phyloP scores from a whole-genome alignment of 306 rosid genomes.

The Sicyos edulis region DNA sequence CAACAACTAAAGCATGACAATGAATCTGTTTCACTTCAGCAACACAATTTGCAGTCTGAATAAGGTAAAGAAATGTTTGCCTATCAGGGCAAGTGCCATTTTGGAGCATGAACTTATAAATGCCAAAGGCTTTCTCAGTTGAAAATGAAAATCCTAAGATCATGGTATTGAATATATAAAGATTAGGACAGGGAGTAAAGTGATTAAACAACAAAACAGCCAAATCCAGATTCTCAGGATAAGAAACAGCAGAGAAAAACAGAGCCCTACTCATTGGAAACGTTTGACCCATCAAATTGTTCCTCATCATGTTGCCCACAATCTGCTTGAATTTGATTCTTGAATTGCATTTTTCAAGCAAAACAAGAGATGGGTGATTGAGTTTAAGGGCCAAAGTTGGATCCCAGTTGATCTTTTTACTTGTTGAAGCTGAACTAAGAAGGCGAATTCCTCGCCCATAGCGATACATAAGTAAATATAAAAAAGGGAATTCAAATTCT shows the following conservation, averaged over 20 bases:
- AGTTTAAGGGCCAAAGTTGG: slow-evolving; percentile 41
- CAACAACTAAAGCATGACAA: slow-evolving; percentile 41
- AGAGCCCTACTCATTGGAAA: slow-evolving; percentile 66
- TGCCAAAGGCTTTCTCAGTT: slow-evolving; percentile 28
- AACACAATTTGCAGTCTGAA: slow-evolving; percentile 28
- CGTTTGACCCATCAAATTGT: slow-evolving; percentile 40
- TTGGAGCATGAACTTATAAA: slow-evolving; percentile 37
- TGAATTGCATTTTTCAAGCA: slow-evolving; percentile 46
- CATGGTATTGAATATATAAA: slow-evolving; percentile 50
- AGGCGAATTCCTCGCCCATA: slow-evolving; percentile 31
- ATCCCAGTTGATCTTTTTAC: slow-evolving; percentile 36
- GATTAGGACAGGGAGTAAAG: slow-evolving; percentile 48
- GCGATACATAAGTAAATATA: slow-evolving; percentile 20
- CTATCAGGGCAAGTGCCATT: slow-evolving; percentile 37
- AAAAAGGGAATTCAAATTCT: slow-evolving; percentile 2
- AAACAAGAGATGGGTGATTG: slow-evolving; percentile 38
- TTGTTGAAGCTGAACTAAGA: slow-evolving; percentile 30
- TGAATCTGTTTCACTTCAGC: slow-evolving; percentile 42
- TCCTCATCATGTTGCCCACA: slow-evolving; percentile 46
- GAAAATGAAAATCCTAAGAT: slow-evolving; percentile 38
- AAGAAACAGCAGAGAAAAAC: slow-evolving; percentile 44
- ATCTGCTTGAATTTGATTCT: slow-evolving; percentile 54
- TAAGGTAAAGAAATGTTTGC: slow-evolving; percentile 39
- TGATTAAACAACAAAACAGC: slow-evolving; percentile 41
- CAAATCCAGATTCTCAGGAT: slow-evolving; percentile 44